phyloP scores from a whole-genome alignment of 2,329 filamentous ascomycete genomes.

The Apiospora sp. region DNA sequence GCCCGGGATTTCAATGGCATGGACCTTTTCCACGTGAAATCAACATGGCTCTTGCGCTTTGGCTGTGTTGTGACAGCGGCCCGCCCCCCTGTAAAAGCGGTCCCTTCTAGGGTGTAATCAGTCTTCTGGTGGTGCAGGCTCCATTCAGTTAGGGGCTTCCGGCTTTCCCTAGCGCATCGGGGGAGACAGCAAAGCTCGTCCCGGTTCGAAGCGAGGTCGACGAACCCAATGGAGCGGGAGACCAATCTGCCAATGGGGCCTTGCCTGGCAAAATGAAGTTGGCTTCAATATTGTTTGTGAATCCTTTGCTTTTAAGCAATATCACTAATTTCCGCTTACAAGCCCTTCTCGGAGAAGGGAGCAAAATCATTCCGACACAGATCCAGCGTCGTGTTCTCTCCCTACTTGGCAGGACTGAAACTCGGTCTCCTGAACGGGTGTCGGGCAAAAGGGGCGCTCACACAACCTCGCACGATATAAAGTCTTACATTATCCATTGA shows the following conservation, averaged over 20 bases:
- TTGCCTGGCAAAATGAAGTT: slow-evolving; percentile 4
- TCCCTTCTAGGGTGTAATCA: not conserved
- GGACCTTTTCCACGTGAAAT: not conserved
- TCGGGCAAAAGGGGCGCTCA: not conserved
- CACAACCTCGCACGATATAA: not conserved
- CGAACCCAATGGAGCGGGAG: not conserved
- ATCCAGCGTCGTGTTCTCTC: not conserved
- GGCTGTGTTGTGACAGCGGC: slow-evolving; percentile 11
- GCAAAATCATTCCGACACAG: not conserved
- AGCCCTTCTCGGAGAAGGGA: slow-evolving; percentile 8
- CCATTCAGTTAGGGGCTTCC: slow-evolving; percentile 9
- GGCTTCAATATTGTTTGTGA: slow-evolving; percentile 7
- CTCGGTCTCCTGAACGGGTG: not conserved
- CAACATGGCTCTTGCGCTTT: not conserved
- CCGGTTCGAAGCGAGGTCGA: slow-evolving; percentile 6
- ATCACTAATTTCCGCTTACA: slow-evolving; percentile 10
- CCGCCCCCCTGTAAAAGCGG: slow-evolving; percentile 14
- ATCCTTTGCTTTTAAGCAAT: not conserved
- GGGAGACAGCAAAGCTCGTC: not conserved
- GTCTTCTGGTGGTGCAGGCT: not conserved
- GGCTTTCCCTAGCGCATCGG: slow-evolving; percentile 9
- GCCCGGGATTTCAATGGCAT: not conserved
- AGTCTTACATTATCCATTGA: not conserved
- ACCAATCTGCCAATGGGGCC: slow-evolving; percentile 7
- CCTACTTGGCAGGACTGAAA: not conserved